These are phyloP conservation scores for Mycena galericulata DNA, from an alignment of 768 basidiomycete genomes.

Conservation along the genomic window DNA sequence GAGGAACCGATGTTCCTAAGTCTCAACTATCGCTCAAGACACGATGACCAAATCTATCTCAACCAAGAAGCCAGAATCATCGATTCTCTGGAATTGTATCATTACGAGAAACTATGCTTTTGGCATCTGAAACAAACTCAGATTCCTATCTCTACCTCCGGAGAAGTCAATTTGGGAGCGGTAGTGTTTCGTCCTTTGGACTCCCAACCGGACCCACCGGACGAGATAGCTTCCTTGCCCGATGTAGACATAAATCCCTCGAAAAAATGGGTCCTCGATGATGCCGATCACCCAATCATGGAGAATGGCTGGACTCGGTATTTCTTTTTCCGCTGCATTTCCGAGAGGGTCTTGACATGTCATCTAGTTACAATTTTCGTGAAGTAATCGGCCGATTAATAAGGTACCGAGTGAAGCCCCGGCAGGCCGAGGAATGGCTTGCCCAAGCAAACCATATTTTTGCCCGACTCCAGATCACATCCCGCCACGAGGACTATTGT, in stretches of 20 bases:
- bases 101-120: not conserved
- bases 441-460: constrained; percentile 24
- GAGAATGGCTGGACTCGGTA: constrained; percentile 5
- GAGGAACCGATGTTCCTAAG: not conserved
- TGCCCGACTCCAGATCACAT: not conserved
- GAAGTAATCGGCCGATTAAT: no score
- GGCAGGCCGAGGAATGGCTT: no score
- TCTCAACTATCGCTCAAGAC: not conserved
- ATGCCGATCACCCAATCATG: not conserved
- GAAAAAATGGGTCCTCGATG: no score
- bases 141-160: not conserved
- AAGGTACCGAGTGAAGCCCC: no score
- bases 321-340: no score
- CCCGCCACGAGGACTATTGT: constrained; percentile 5
- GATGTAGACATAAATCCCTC: no score
- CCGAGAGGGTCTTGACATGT: no score
- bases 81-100: not conserved
- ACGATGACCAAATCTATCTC: not conserved
- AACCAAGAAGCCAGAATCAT: not conserved
- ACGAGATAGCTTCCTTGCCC: no score
- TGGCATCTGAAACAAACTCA: no score
- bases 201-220: not conserved
- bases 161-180: not conserved
- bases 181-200: no score
- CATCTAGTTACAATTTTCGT: no score